These are phyloP conservation scores for Acrodontium crateriforme DNA, from an alignment of 2,329 filamentous ascomycete species.

Conservation along the genomic window DNA sequence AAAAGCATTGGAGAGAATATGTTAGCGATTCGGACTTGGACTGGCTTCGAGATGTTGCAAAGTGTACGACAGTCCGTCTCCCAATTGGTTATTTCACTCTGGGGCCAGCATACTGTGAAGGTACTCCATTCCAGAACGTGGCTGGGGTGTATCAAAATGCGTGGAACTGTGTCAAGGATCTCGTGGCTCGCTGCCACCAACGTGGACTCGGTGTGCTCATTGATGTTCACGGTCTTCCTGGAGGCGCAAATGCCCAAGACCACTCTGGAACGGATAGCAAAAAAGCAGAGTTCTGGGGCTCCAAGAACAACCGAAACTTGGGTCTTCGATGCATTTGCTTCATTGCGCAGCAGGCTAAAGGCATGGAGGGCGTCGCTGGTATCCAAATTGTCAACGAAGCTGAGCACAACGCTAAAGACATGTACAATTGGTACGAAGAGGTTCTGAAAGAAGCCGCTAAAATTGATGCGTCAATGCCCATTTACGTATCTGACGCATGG, in stretches of 20 bases:
- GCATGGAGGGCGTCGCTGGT: conserved; percentile 36
- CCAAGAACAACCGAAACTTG: conserved; percentile 28
- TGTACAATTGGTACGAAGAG: conserved; percentile 45
- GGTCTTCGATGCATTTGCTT: conserved; percentile 36
- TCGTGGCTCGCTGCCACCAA: conserved; percentile 32
- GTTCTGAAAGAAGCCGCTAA: conserved; percentile 33
- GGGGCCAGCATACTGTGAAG: conserved; percentile 35
- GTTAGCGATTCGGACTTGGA: conserved; percentile 38
- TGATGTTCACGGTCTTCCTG: conserved; percentile 45
- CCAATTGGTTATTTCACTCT: conserved; percentile 48
- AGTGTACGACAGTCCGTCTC: conserved; percentile 44
- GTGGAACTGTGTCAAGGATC: conserved; percentile 36
- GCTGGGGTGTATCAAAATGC: conserved; percentile 38
- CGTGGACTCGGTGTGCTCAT: conserved; percentile 43
- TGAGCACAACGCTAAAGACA: conserved; percentile 32
- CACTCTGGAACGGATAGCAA: conserved; percentile 43
- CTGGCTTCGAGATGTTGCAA: conserved; percentile 39
- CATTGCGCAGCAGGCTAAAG: conserved; percentile 34
- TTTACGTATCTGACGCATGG: conserved; percentile 48
- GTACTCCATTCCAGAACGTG: conserved; percentile 39
- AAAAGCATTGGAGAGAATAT: conserved; percentile 39
- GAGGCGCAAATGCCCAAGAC: conserved; percentile 41
- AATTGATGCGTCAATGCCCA: conserved; percentile 37
- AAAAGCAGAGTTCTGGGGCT: conserved; percentile 39
- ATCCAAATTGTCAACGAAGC: conserved; percentile 47